phyloP scores from a whole-genome alignment of 1,139 yeast species.

The Magnusiomyces suaveolens region DNA sequence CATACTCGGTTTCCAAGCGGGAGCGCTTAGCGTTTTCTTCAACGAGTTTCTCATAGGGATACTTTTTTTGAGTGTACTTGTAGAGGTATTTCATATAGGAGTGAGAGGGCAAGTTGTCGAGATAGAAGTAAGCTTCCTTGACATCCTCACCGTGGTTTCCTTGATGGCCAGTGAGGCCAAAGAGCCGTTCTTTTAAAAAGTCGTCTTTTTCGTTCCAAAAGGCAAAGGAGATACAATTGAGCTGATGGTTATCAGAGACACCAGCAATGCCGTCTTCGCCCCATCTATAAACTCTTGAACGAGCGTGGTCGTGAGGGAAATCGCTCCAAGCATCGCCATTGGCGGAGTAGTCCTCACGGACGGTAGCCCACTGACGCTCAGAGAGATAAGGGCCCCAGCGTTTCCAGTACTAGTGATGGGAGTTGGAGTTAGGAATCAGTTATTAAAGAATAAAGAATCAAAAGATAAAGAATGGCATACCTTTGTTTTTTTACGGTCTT shows the following conservation, averaged over 20 bases:
- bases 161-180: conserved; percentile 85
- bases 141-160: conserved; percentile 97
- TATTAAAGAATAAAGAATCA: neutral
- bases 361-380: conserved; percentile 93
- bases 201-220: conserved; percentile 90
- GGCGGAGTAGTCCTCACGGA: conserved; percentile 78
- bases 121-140: conserved; percentile 71
- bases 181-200: conserved; percentile 75
- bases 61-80: conserved; percentile 81
- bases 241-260: conserved; percentile 75
- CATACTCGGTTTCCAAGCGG: conserved; percentile 60
- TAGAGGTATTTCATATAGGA: conserved; percentile 87
- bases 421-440: neutral
- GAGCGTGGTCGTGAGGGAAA: conserved; percentile 82
- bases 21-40: conserved; percentile 58
- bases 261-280: conserved; percentile 97
- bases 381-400: conserved; percentile 91
- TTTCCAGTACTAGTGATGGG: conserved; percentile 48
- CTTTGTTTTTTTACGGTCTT: conserved; percentile 45
- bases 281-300: conserved; percentile 83
- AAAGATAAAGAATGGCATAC: conserved; percentile 9
- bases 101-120: conserved; percentile 90
- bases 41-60: conserved; percentile 72
- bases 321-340: conserved; percentile 90
- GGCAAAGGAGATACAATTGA: conserved; percentile 67